These are phyloP conservation scores for Suhomyces ambrosiae DNA, from an alignment of 1,139 yeast genomes.

Conservation along the genomic window DNA sequence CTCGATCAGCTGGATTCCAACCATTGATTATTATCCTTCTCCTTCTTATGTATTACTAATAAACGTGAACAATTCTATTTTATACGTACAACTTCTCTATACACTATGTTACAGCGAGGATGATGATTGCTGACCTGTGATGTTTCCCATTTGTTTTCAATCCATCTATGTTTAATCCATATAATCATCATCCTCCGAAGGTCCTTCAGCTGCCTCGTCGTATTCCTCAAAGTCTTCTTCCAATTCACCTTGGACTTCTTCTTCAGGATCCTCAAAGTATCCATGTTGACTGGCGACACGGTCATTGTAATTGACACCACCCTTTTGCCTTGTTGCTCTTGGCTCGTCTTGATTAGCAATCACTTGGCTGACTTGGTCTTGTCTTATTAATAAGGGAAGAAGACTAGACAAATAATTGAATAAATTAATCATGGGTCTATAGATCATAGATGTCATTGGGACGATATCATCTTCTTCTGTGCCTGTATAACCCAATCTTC, in stretches of 20 bases:
- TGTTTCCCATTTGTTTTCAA: too few relatives aligned
- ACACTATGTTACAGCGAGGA: constrained; percentile 11
- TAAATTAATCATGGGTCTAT: constrained; percentile 31
- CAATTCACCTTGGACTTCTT: constrained; percentile 16
- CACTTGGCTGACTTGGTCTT: constrained; percentile 18
- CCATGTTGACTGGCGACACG: constrained; percentile 10
- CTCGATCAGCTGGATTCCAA: too few relatives aligned
- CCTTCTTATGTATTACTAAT: constrained; percentile 13
- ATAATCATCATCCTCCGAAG: constrained; percentile 17
- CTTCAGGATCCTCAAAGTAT: constrained; percentile 16
- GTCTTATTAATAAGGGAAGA: constrained; percentile 25
- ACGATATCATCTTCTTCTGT: constrained; percentile 16
- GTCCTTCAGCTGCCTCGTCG: constrained; percentile 14
- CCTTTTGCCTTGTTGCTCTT: constrained; percentile 20
- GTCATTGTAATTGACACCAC: constrained; percentile 18
- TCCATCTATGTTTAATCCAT: constrained; percentile 13
- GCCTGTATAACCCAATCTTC: constrained; percentile 23
- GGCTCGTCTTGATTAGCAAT: constrained; percentile 14
- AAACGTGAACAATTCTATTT: constrained; percentile 4
- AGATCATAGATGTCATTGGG: constrained; percentile 26
- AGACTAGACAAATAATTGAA: constrained; percentile 28
- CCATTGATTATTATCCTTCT: too few relatives aligned
- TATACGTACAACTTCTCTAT: constrained; percentile 5
- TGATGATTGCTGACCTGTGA: too few relatives aligned
- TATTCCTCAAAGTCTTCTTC: constrained; percentile 21